These are phyloP conservation scores for Cadophora sp. DNA, from an alignment of 2,329 filamentous ascomycete genomes.

Conservation along the genomic window DNA sequence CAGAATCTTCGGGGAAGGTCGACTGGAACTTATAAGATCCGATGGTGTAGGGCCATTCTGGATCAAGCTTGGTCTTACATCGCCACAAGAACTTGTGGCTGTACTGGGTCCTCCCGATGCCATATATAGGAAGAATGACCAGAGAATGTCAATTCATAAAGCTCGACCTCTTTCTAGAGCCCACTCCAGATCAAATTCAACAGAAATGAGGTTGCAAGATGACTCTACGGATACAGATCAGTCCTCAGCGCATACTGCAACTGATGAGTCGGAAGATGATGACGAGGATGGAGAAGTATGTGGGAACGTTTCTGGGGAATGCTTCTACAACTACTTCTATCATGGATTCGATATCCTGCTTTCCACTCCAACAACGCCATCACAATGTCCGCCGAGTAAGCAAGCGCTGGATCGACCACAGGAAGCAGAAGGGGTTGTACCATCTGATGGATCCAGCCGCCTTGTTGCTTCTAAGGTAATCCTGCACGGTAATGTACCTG, in stretches of 20 bases:
- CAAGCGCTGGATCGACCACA: conserved; percentile 35
- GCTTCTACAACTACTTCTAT: conserved; percentile 97
- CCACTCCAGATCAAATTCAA: conserved; percentile 52
- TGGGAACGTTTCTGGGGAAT: conserved; percentile 69
- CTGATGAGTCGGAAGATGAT: conserved; percentile 72
- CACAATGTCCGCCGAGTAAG: conserved; percentile 64
- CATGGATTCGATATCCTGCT: conserved; percentile 93
- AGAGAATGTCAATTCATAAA: conserved; percentile 86
- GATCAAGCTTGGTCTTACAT: conserved; percentile 84
- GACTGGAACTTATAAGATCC: conserved; percentile 78
- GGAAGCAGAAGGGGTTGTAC: conserved; percentile 34
- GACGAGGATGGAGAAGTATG: conserved; percentile 63
- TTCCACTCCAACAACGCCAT: conserved; percentile 74
- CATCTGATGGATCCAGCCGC: conserved; percentile 56
- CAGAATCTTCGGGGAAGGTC: conserved; percentile 78
- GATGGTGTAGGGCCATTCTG: conserved; percentile 70
- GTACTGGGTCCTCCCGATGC: conserved; percentile 93
- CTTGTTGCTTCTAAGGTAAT: conserved; percentile 91
- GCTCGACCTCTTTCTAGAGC: conserved; percentile 60
- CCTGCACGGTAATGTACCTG: conserved; percentile 92
- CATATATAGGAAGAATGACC: conserved; percentile 90
- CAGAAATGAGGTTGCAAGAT: conserved; percentile 48
- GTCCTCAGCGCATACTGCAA: conserved; percentile 74
- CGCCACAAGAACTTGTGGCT: conserved; percentile 87
- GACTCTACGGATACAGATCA: conserved; percentile 76